Evolutionary conservation across 2,329 filamentous ascomycete species (phyloP), one percentile per base, ranked within the genome.

Genomic region (Hansfordia pulvinata): DNA sequence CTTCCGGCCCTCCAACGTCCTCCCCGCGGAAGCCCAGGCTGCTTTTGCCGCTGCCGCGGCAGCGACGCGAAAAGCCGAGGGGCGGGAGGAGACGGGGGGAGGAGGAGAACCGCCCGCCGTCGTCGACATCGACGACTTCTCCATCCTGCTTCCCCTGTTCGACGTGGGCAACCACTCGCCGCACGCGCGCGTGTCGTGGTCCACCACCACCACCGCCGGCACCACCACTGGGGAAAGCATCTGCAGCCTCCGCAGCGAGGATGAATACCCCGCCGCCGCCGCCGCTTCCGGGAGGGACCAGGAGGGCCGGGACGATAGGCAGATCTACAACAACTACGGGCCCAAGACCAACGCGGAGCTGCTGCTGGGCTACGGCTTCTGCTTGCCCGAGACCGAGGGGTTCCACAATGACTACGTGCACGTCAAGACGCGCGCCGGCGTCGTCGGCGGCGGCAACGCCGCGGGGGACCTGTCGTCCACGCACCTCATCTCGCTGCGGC

Each of bases 111-210:
- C n/a, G n/a, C n/a, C n/a, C n/a, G n/a, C n/a, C n/a, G n/a, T n/a
- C n/a, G n/a, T n/a, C n/a, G n/a, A n/a, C n/a, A n/a, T n/a, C n/a
- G 69, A 77, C 27, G 68, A 72, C 38, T 76, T 80, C 31, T 76
- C 76, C 2, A 61, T 83, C 6, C 56, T 85, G 5, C 57, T 83
- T 18, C 79, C 79, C 2, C 55, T 83, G 4, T 66, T 82, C 30
- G 79, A 85, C 42, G 60, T 84, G 16, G 70, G 69, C 8, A 85
- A 85, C 41, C 79, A 85, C 42, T 65, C 68, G 27, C 73, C 75
- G 25, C 52, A 64, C 12, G 63, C 72, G 0, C 52, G 61, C 21
- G 37, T 37, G n/a, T 14, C 35, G 4, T 19, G 17, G 25, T 19
- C 16, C 13, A 19, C 25, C 9, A 16, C 17, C 4, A 11, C 18